A percentile compares a stretch with the other conserved stretches of the same genome.
These are phyloP conservation scores for Cercospora zeina DNA, from an alignment of 2,329 filamentous ascomycete genomes.

Conservation along the genomic window DNA sequence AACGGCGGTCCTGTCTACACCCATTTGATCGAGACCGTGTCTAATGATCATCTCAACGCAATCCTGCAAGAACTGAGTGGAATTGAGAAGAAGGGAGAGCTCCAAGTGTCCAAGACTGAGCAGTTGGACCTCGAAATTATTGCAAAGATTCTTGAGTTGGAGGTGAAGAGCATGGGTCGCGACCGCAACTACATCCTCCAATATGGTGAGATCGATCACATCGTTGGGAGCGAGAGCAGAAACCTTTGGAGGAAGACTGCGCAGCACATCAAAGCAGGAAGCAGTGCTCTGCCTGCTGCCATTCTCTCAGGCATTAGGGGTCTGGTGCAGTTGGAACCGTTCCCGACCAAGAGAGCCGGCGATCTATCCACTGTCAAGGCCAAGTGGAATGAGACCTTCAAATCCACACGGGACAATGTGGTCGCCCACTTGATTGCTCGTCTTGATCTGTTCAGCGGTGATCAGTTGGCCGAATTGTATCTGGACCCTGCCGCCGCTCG, in stretches of 20 bases:
- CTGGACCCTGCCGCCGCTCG: slow-evolving; percentile 67
- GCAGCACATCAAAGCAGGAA: slow-evolving; percentile 64
- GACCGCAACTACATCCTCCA: slow-evolving; percentile 67
- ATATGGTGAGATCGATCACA: slow-evolving; percentile 63
- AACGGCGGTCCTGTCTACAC: slow-evolving; percentile 36
- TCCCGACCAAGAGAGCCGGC: slow-evolving; percentile 49
- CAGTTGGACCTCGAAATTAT: slow-evolving; percentile 64
- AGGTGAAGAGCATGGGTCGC: slow-evolving; percentile 67
- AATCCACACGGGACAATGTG: slow-evolving; percentile 62
- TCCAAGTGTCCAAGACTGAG: slow-evolving; percentile 38
- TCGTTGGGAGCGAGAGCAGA: slow-evolving; percentile 68
- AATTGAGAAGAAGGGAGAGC: slow-evolving; percentile 37
- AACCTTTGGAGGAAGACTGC: slow-evolving; percentile 77
- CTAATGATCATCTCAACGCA: slow-evolving; percentile 34
- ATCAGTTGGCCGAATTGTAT: slow-evolving; percentile 69
- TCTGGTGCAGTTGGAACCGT: slow-evolving; percentile 73
- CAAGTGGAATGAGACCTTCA: slow-evolving; percentile 76
- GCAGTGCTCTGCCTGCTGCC: slow-evolving; percentile 70
- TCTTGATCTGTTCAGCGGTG: slow-evolving; percentile 71
- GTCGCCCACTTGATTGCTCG: slow-evolving; percentile 73
- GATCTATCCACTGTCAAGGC: slow-evolving; percentile 57
- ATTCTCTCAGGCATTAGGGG: slow-evolving; percentile 70
- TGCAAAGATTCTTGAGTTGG: slow-evolving; percentile 65
- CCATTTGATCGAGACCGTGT: slow-evolving; percentile 36
- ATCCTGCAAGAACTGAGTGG: slow-evolving; percentile 37